Conservation (phyloP, 1,284 basidiomycete genomes). For the Vanrija sp. region DNA sequence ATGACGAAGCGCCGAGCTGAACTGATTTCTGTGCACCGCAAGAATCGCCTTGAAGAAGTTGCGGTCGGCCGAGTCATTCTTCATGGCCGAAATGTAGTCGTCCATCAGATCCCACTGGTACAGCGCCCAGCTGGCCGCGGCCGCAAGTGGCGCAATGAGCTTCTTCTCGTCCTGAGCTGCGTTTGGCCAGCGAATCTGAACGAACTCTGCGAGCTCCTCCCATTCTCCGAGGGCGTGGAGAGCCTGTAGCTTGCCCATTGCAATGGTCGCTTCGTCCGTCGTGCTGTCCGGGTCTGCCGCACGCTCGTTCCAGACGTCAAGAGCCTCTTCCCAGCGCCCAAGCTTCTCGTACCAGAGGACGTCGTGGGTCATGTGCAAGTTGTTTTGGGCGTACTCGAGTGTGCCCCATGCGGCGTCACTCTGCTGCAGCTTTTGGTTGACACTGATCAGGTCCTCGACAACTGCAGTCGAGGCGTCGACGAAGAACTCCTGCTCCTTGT, state of each 20-base stretch:
- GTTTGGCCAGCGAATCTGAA: slow-evolving; percentile 84
- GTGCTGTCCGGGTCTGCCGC: slow-evolving; percentile 38
- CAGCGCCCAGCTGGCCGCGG: slow-evolving; percentile 94
- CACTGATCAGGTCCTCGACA: slow-evolving; percentile 91
- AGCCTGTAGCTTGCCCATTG: slow-evolving; percentile 87
- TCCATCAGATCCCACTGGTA: slow-evolving; percentile 99
- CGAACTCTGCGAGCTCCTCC: slow-evolving; percentile 83
- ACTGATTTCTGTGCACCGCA: slow-evolving; percentile 93
- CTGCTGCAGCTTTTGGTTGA: slow-evolving; percentile 96
- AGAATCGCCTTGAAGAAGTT: slow-evolving; percentile 96
- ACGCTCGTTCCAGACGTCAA: slow-evolving; percentile 64
- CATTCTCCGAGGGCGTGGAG: slow-evolving; percentile 97
- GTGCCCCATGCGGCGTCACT: slow-evolving; percentile 96
- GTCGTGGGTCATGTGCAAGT: slow-evolving; percentile 50
- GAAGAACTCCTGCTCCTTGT: slow-evolving; percentile 98
- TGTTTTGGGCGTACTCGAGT: slow-evolving; percentile 72
- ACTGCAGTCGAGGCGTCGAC: slow-evolving; percentile 67
- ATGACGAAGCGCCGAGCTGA: slow-evolving; percentile 81
- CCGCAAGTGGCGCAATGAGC: slow-evolving; percentile 92
- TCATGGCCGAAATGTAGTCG: slow-evolving; percentile 92
- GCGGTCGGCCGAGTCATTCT: slow-evolving; percentile 85
- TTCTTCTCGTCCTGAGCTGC: slow-evolving; percentile 79
- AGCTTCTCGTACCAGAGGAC: slow-evolving; percentile 92
- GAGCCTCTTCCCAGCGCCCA: slow-evolving; percentile 92
- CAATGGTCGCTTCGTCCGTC: slow-evolving; percentile 67